phyloP scores from a whole-genome alignment of 768 basidiomycete species.

The Trametes punicea region DNA sequence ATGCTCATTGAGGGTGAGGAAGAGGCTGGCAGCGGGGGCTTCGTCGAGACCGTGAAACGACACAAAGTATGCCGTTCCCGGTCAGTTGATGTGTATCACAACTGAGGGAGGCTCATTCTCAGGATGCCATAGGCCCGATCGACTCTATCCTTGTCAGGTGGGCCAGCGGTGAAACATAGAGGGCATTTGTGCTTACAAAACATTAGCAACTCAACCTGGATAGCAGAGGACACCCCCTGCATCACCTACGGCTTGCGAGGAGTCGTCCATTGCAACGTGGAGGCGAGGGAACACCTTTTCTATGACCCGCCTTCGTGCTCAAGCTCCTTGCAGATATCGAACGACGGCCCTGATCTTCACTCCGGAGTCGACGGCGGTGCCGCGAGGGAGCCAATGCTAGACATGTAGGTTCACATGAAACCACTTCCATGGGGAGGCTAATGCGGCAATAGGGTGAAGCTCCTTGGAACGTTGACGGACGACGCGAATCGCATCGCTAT shows the following conservation, averaged over 20 bases:
- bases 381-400: conserved; percentile 84
- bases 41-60: conserved; percentile 68
- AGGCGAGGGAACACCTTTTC: conserved; percentile 39
- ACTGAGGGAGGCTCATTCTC: background rate
- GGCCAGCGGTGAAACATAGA: background rate
- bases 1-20: conserved; percentile 96
- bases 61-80: conserved; percentile 55
- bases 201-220: conserved; percentile 91
- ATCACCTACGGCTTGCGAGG: conserved; percentile 95
- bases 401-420: conserved; percentile 56
- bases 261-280: conserved; percentile 82
- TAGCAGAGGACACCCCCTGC: conserved; percentile 87
- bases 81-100: background rate
- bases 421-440: background rate
- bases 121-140: conserved; percentile 81
- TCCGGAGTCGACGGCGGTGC: conserved; percentile 94
- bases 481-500: conserved; percentile 58
- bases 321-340: conserved; percentile 51
- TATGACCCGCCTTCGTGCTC: background rate
- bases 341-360: conserved; percentile 76
- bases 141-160: conserved; percentile 90
- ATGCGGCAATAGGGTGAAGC: conserved; percentile 55
- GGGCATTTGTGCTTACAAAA: background rate
- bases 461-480: conserved; percentile 70
- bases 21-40: conserved; percentile 89